Percentiles rank a stretch among this genome's conserved stretches.
These are phyloP conservation scores for Tirmania nivea DNA, from an alignment of 495 filamentous ascomycete genomes.

Conservation along the genomic window DNA sequence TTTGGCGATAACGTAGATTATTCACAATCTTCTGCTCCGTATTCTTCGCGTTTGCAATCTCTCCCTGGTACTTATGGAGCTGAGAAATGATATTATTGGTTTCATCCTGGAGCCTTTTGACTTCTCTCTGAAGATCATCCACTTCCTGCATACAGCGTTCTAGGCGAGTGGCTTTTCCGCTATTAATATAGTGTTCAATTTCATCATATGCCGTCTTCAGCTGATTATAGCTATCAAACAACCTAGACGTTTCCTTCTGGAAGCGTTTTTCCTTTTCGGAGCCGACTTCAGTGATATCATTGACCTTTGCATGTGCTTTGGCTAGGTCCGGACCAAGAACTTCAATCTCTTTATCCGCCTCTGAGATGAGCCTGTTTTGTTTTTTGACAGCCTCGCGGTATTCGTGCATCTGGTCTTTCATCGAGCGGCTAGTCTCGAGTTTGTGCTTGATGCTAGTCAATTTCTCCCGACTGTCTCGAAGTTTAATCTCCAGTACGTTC, in stretches of 20 bases:
- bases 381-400: slow-evolving; percentile 42
- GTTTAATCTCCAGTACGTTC: slow-evolving; percentile 45
- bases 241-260: slow-evolving; percentile 44
- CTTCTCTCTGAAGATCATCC: slow-evolving; percentile 31
- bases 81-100: slow-evolving; percentile 45
- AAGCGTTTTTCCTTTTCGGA: slow-evolving; percentile 51
- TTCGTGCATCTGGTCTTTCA: slow-evolving; percentile 48
- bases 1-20: slow-evolving; percentile 65
- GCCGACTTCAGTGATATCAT: slow-evolving; percentile 50
- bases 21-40: slow-evolving; percentile 67
- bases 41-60: slow-evolving; percentile 51
- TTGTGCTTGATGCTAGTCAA: slow-evolving; percentile 46
- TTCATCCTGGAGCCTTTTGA: slow-evolving; percentile 41
- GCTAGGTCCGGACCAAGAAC: slow-evolving; percentile 46
- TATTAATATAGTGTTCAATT: slow-evolving; percentile 59
- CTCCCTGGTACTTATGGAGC: slow-evolving; percentile 57
- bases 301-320: slow-evolving; percentile 48
- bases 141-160: slow-evolving; percentile 43
- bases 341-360: slow-evolving; percentile 47
- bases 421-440: slow-evolving; percentile 50
- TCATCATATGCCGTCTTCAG: slow-evolving; percentile 50
- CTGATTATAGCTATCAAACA: slow-evolving; percentile 52
- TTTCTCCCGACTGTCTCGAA: slow-evolving; percentile 44
- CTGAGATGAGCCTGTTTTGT: slow-evolving; percentile 43
- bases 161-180: slow-evolving; percentile 52